Percentiles rank a stretch among this genome's conserved stretches.
These are phyloP conservation scores for Talaromyces funiculosus DNA, from an alignment of 2,329 filamentous ascomycete genomes.

Conservation along the genomic window DNA sequence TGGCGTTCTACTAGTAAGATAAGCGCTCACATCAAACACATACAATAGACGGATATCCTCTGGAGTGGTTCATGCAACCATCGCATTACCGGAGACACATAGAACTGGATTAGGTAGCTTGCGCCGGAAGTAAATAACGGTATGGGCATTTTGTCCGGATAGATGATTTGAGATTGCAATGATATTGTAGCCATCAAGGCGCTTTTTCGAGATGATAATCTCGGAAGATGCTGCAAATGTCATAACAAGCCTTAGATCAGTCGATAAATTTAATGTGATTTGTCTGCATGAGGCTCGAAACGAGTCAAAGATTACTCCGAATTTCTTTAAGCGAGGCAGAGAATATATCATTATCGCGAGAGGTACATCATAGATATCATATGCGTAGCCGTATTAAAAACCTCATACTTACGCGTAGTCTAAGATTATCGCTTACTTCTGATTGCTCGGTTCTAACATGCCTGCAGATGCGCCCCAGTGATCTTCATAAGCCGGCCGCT, in stretches of 20 bases:
- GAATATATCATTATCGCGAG: neutral
- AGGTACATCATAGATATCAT: neutral
- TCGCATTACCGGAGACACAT: neutral
- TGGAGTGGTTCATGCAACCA: neutral
- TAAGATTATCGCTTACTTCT: neutral
- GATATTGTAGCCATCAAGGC: neutral
- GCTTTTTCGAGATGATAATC: neutral
- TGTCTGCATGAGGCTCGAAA: neutral
- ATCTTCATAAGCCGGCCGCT: conserved; percentile 13
- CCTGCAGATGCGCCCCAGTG: conserved; percentile 6
- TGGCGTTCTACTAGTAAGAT: neutral
- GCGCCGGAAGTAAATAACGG: neutral
- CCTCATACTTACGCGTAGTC: neutral
- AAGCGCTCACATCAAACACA: neutral
- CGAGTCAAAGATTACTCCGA: neutral
- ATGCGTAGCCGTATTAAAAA: neutral
- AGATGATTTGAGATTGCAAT: neutral
- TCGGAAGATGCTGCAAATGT: neutral
- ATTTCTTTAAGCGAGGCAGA: neutral
- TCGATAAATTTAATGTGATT: neutral
- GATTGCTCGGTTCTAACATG: neutral
- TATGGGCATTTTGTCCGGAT: neutral
- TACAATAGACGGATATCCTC: neutral
- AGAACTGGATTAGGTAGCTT: neutral
- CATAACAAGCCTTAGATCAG: too few species aligned